phyloP scores from a whole-genome alignment of 164 flowering plant species.

The Amborella trichopoda region DNA sequence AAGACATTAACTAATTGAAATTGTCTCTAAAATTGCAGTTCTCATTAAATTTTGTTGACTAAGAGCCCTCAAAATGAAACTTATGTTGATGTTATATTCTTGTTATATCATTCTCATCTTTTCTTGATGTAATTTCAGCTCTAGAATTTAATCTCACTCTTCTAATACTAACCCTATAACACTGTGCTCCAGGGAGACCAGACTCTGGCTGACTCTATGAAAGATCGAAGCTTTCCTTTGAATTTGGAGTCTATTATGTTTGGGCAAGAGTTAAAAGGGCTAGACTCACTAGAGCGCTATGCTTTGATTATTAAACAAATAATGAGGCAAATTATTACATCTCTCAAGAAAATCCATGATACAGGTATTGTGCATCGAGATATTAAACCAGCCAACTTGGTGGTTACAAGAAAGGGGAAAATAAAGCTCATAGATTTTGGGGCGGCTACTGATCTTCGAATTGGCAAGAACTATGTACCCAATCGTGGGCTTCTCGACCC shows the following conservation, averaged over 20 bases:
- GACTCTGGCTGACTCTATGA: conserved; percentile 74
- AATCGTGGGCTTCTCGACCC: conserved; percentile 72
- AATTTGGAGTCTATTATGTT: conserved; percentile 86
- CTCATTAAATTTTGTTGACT: no score
- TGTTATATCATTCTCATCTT: no score
- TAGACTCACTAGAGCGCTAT: conserved; percentile 49
- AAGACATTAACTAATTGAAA: no score
- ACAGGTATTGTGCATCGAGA: conserved; percentile 95
- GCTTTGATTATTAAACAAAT: conserved; percentile 92
- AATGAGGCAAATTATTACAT: conserved; percentile 86
- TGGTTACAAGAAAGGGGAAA: conserved; percentile 78
- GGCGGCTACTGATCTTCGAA: conserved; percentile 90
- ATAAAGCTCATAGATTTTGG: conserved; percentile 97
- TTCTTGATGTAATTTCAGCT: no score
- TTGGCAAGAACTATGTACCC: conserved; percentile 89
- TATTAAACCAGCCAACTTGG: conserved; percentile 92
- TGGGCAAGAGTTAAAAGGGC: conserved; percentile 69
- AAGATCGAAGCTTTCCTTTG: conserved; percentile 70
- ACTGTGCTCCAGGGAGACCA: conserved; percentile 64
- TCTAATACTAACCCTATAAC: no score
- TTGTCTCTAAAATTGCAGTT: no score
- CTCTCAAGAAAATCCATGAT: conserved; percentile 83
- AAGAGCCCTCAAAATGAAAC: no score
- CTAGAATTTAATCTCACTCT: no score
- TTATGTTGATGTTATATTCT: no score